Conservation (phyloP, 768 basidiomycete genomes). For the Rhodotorula sphaerocarpa region DNA sequence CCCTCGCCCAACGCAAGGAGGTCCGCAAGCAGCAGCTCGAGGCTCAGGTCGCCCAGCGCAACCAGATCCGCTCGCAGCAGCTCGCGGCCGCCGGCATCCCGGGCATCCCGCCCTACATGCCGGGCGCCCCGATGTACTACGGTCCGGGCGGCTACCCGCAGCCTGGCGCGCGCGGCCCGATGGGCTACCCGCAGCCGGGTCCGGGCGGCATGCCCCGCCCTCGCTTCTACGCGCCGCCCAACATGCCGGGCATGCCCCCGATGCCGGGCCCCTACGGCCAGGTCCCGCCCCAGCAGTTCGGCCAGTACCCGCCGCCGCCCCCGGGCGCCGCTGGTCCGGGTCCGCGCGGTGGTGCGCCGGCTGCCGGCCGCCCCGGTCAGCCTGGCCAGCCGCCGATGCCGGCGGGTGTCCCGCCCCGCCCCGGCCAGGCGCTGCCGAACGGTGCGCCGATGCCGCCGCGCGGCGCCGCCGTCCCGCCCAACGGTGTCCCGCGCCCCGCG, state of each 20-base stretch:
- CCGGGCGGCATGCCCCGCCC: conserved; percentile 81
- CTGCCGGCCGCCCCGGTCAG: conserved; percentile 36
- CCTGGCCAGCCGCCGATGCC: conserved; percentile 37
- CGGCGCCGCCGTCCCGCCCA: conserved; percentile 44
- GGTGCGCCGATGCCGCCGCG: conserved; percentile 52
- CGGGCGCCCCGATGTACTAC: conserved; percentile 66
- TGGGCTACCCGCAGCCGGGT: conserved; percentile 60
- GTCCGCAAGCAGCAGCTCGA: conserved; percentile 96
- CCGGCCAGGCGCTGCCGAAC: conserved; percentile 48
- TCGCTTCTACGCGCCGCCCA: conserved; percentile 64
- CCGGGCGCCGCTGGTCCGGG: conserved; percentile 43
- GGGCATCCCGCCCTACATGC: conserved; percentile 60
- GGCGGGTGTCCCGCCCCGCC: conserved; percentile 51
- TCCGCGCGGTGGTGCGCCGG: conserved; percentile 36
- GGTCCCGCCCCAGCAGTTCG: conserved; percentile 62
- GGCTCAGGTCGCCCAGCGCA: conserved; percentile 93
- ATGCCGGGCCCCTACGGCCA: conserved; percentile 42
- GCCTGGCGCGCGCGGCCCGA: conserved; percentile 63
- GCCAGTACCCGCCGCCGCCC: conserved; percentile 41
- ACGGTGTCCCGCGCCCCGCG: conserved; percentile 47
- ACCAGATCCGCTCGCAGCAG: conserved; percentile 89
- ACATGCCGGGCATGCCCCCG: conserved; percentile 63
- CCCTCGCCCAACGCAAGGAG: conserved; percentile 94
- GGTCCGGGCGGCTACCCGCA: conserved; percentile 70
- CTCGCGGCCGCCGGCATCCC: conserved; percentile 79